Evolutionary conservation across 2,329 filamentous ascomycete species (phyloP).

Genomic region (Aspergillus brasiliensis): DNA sequence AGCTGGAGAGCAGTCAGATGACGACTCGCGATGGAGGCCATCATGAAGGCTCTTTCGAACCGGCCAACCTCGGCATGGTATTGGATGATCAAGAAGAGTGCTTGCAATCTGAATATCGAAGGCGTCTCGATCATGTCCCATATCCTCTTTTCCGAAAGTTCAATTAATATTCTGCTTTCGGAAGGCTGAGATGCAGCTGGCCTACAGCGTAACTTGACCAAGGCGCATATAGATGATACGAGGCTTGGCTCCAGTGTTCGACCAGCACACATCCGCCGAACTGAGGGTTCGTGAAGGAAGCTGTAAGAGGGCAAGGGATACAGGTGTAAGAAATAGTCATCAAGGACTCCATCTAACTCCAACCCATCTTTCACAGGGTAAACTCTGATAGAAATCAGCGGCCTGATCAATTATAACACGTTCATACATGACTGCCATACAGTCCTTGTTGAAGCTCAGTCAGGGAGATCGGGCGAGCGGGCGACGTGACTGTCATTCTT

Average conservation of each 20-base stretch:
- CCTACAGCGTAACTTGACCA: neutral
- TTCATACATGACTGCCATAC: neutral
- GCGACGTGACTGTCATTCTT: neutral
- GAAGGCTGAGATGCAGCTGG: neutral
- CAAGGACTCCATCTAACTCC: neutral
- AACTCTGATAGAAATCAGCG: neutral
- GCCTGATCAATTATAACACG: neutral
- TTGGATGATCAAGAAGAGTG: constrained; percentile 1
- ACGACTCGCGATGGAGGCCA: constrained; percentile 1
- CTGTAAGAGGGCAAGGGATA: constrained; percentile 1
- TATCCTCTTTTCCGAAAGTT: neutral
- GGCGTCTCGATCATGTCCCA: neutral
- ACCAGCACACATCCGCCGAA: neutral
- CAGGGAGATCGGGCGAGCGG: neutral
- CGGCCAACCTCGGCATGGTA: constrained; percentile 1
- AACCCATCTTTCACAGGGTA: neutral
- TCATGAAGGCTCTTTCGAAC: neutral
- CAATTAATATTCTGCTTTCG: neutral
- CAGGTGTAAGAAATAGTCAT: neutral
- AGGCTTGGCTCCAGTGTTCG: neutral
- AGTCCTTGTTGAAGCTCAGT: neutral
- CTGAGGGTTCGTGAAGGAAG: neutral
- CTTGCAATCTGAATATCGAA: neutral
- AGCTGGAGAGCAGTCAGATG: neutral
- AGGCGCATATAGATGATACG: neutral